Conservation (phyloP, 2,329 filamentous ascomycete genomes). For the Hawksworthiomyces lignivorus region DNA sequence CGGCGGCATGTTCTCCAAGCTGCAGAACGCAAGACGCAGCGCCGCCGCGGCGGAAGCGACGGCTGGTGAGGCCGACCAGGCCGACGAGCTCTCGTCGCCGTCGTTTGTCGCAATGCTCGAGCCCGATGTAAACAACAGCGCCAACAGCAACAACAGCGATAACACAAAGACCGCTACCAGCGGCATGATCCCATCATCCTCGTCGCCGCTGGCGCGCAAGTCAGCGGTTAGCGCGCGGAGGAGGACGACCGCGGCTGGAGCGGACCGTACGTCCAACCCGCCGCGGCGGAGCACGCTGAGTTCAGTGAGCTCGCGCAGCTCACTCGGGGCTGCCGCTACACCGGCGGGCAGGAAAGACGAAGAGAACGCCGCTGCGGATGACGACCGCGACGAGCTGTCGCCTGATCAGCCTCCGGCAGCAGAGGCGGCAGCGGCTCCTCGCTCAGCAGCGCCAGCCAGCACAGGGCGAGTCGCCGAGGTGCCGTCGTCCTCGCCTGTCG, state of each 20-base stretch:
- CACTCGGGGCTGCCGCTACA: background rate
- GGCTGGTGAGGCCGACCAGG: slow-evolving; percentile 12
- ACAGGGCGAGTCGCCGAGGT: slow-evolving; percentile 4
- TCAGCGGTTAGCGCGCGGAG: slow-evolving; percentile 3
- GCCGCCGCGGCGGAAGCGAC: background rate
- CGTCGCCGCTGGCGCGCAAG: slow-evolving; percentile 15
- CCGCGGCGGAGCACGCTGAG: background rate
- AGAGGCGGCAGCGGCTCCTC: no score
- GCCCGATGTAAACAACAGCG: no score
- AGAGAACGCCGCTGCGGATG: background rate
- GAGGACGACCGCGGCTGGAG: background rate
- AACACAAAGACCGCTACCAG: background rate
- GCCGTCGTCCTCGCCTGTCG: slow-evolving; percentile 7
- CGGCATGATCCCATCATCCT: slow-evolving; percentile 5
- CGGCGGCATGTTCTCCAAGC: slow-evolving; percentile 2
- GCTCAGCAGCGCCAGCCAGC: background rate
- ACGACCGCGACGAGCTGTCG: slow-evolving; percentile 14
- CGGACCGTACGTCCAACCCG: background rate
- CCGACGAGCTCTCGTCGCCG: slow-evolving; percentile 24
- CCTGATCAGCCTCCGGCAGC: slow-evolving; percentile 12
- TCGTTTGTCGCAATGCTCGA: slow-evolving; percentile 1
- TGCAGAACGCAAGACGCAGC: slow-evolving; percentile 9
- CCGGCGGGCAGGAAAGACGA: background rate
- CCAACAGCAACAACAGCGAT: background rate
- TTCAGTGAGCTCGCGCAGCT: background rate